Evolutionary conservation across 345 rosid species (phyloP), one percentile per base, ranked within the genome.

Genomic region (Excoecaria cochinchinensis): DNA sequence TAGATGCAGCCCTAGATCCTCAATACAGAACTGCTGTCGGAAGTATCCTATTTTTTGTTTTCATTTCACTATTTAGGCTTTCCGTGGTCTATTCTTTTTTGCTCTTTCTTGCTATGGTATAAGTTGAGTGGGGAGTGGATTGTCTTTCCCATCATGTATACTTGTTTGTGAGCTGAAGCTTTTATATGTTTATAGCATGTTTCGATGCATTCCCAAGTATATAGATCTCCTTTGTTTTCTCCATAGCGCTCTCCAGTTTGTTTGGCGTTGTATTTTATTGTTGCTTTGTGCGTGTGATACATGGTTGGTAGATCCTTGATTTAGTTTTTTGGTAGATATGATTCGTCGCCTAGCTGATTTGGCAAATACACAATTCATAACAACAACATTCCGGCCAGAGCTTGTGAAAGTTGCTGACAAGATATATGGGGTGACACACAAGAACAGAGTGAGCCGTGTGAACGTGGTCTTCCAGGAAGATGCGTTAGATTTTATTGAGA

Each of bases 1-100:
- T 93, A 59, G 99, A 95, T 61, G 98, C 98, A 0, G 97, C 99
- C 38, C 86, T 95, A 70, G 99, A 95, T 82, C 98, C 98, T 75
- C 98, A 95, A 81, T 93, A 95, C 76, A 80, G 98, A 82, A 95
- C 98, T 14, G 97, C 97, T n/a, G 99, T 95, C 10, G 98, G 96
- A 56, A 91, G 98, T 93, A 93, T 90, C 94, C 93, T 88, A 63
- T 73, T 72, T 47, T 24, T 47, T 39, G 3, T 39, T n/a, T 31
- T 24, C 1, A 21, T 65, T 72, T 6, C 42, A 16, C 48, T 66
- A 36, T 62, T 31, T 16, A 50, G 36, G n/a, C 50, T 3, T 58
- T 57, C 7, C 16, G 42, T 73, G 14, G 60, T 71, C 42, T n/a
- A 61, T 65, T 21, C 17, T 48, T 63, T 40, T 72, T 50, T 44